Conservation (phyloP, 345 rosid genomes). For the Dipteronia dyeriana region DNA sequence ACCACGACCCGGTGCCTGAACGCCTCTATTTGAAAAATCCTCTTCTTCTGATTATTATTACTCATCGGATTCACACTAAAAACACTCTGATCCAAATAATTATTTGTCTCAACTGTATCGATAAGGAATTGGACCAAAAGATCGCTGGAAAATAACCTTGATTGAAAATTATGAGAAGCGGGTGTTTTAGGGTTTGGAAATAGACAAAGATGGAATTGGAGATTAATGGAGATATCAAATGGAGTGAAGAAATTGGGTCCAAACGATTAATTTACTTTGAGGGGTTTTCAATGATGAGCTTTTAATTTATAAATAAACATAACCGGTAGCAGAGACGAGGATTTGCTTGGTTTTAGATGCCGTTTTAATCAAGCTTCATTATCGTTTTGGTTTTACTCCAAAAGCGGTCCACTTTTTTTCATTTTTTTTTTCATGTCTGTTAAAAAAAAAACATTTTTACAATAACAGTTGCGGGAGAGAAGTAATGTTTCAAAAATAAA, state of each 20-base stretch:
- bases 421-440: not conserved
- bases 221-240: not conserved
- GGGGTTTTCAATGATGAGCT: not conserved
- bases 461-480: no score
- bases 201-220: not conserved
- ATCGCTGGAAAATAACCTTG: not conserved
- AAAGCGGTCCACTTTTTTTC: not conserved
- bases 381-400: not conserved
- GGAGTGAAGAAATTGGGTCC: not conserved
- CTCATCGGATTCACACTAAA: slow-evolving; percentile 37
- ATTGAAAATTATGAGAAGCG: not conserved
- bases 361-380: not conserved
- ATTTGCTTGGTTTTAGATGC: not conserved
- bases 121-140: not conserved
- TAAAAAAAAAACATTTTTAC: no score
- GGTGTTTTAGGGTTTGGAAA: not conserved
- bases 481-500: no score
- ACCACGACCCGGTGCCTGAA: slow-evolving; percentile 74
- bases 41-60: slow-evolving; percentile 64
- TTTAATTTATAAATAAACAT: not conserved
- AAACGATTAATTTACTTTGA: not conserved
- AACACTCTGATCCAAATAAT: not conserved
- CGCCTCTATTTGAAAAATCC: slow-evolving; percentile 70
- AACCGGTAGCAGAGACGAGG: not conserved
- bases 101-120: not conserved